Percentiles rank a stretch among this genome's conserved stretches.
Evolutionary conservation across 257 asterid genomes (phyloP).

Genomic region (Nicotiana knightiana): DNA sequence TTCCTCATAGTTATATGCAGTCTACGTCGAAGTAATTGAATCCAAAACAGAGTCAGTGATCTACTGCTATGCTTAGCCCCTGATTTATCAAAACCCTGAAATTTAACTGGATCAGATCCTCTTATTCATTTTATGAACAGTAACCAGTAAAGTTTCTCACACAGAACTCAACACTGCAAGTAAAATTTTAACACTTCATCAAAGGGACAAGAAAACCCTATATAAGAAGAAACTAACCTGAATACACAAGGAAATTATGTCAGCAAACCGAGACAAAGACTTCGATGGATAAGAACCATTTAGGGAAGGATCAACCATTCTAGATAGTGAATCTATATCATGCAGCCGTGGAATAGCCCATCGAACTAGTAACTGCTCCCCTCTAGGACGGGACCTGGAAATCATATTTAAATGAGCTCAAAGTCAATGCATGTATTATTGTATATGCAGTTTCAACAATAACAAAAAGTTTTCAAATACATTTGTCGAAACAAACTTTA

Average conservation of each 20-base stretch:
- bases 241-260: conserved; percentile 76
- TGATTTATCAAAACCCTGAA: not conserved
- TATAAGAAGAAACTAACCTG: conserved; percentile 42
- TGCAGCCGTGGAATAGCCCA: conserved; percentile 84
- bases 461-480: not conserved
- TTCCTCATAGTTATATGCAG: not conserved
- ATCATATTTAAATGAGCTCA: not conserved
- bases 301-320: conserved; percentile 89
- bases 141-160: not conserved
- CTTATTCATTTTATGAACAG: not conserved
- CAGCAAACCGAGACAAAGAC: conserved; percentile 85
- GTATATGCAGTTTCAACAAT: not conserved
- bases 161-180: not conserved
- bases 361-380: conserved; percentile 73
- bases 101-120: not conserved
- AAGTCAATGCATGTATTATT: not conserved
- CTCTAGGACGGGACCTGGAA: conserved; percentile 64
- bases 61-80: not conserved
- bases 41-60: not conserved
- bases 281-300: conserved; percentile 70
- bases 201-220: not conserved
- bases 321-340: conserved; percentile 73
- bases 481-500: conserved; percentile 11
- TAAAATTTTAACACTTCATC: not conserved
- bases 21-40: not conserved